phyloP scores from a whole-genome alignment of 108 stramenopile species.

The Cyclostephanos invisitatus region DNA sequence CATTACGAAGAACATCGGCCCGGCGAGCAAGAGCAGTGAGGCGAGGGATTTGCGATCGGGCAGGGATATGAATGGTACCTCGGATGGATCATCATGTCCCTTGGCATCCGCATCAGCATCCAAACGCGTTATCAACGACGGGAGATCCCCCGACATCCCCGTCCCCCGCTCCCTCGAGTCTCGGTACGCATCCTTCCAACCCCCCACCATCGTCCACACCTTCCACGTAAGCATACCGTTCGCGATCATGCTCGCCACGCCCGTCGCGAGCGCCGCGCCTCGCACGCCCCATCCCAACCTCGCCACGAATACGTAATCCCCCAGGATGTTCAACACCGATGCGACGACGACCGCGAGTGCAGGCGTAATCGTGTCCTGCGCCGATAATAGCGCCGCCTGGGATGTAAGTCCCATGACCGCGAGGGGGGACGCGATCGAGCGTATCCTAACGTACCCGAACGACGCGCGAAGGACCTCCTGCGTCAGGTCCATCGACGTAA shows the following conservation, averaged over 20 bases:
- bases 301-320: slow-evolving; percentile 68
- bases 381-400: slow-evolving; percentile 77
- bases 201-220: slow-evolving; percentile 46
- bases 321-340: slow-evolving; percentile 70
- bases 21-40: slow-evolving; percentile 66
- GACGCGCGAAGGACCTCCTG: slow-evolving; percentile 55
- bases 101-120: slow-evolving; percentile 3
- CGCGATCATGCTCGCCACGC: slow-evolving; percentile 53
- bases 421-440: slow-evolving; percentile 65
- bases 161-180: background rate
- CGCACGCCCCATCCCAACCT: slow-evolving; percentile 55
- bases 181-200: slow-evolving; percentile 58
- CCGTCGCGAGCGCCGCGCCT: slow-evolving; percentile 79
- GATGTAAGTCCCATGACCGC: slow-evolving; percentile 73
- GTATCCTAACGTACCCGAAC: slow-evolving; percentile 68
- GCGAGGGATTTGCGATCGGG: slow-evolving; percentile 61
- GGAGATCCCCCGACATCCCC: background rate
- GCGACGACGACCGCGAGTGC: slow-evolving; percentile 73
- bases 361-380: slow-evolving; percentile 81
- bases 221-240: slow-evolving; percentile 57
- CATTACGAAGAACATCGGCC: slow-evolving; percentile 86
- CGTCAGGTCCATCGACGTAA: slow-evolving; percentile 23
- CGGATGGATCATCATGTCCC: slow-evolving; percentile 3
- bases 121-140: background rate
- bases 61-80: slow-evolving; percentile 62